Percentiles rank a stretch among this genome's conserved stretches.
Evolutionary conservation across 345 rosid genomes (phyloP).

Genomic region (Eutrema heterophyllum): DNA sequence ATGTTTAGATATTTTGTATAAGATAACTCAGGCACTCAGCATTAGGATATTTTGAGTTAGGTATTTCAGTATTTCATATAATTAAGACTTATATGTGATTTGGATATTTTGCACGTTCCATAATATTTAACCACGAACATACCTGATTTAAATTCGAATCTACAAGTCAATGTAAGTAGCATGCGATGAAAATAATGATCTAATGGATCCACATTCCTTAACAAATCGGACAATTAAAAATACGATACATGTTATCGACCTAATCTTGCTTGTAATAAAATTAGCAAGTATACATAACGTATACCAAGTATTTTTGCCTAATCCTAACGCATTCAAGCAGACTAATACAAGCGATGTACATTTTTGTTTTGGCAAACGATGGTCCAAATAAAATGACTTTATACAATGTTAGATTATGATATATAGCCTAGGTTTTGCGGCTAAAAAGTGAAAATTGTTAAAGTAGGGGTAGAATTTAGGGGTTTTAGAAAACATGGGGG

Average conservation of each 20-base stretch:
- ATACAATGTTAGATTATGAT: background rate
- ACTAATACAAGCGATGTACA: background rate
- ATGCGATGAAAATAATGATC: background rate
- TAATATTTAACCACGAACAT: background rate
- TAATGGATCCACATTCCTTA: background rate
- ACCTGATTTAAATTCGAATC: background rate
- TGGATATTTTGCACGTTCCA: background rate
- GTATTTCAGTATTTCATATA: background rate
- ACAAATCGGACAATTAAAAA: background rate
- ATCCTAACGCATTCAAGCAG: background rate
- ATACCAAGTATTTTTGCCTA: background rate
- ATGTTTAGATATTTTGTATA: background rate
- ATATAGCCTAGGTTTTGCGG: constrained; percentile 1
- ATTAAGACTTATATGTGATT: background rate
- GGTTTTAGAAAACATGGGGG: constrained; percentile 8
- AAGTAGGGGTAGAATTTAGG: constrained; percentile 18
- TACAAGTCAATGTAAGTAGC: background rate
- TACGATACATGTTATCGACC: background rate
- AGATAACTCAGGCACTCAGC: background rate
- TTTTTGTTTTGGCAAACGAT: background rate
- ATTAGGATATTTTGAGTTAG: constrained; percentile 3
- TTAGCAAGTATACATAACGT: background rate
- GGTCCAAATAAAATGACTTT: background rate
- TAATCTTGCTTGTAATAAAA: background rate
- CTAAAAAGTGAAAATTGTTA: constrained; percentile 12